Evolutionary conservation across 805 yeast species (phyloP).

Genomic region (Suhomyces kilbournensis): DNA sequence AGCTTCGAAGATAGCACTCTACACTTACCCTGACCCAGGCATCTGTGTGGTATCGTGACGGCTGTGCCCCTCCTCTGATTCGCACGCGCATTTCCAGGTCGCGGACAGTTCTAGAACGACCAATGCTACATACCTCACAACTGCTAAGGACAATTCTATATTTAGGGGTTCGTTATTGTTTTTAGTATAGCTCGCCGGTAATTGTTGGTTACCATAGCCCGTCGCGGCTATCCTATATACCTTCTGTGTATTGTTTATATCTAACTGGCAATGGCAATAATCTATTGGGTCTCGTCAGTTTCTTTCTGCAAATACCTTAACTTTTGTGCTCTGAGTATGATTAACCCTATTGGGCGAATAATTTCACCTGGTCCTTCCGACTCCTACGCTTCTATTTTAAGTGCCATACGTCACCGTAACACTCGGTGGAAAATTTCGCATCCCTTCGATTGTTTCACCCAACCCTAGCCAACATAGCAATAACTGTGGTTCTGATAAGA

Average conservation of each 20-base stretch:
- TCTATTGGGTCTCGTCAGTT: neutral
- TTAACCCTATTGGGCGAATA: neutral
- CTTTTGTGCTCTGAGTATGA: neutral
- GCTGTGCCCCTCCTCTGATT: neutral
- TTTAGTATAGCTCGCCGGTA: neutral
- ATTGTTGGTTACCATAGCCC: neutral
- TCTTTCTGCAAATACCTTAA: neutral
- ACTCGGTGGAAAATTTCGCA: neutral
- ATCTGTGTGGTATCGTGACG: neutral
- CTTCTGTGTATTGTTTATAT: neutral
- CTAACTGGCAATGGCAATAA: neutral
- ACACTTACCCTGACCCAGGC: neutral
- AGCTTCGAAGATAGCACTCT: neutral
- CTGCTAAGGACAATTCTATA: neutral
- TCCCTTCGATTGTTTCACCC: neutral
- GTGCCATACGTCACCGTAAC: neutral
- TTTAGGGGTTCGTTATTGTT: neutral
- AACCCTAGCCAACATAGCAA: neutral
- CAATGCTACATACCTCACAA: neutral
- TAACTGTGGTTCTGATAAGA: neutral
- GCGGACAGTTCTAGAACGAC: neutral
- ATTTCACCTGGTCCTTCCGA: neutral
- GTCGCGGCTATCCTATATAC: neutral
- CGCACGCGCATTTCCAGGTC: neutral
- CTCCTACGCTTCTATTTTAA: neutral